Evolutionary conservation across 352 stramenopile species (phyloP).

Genomic region (Discostella stelligera): DNA sequence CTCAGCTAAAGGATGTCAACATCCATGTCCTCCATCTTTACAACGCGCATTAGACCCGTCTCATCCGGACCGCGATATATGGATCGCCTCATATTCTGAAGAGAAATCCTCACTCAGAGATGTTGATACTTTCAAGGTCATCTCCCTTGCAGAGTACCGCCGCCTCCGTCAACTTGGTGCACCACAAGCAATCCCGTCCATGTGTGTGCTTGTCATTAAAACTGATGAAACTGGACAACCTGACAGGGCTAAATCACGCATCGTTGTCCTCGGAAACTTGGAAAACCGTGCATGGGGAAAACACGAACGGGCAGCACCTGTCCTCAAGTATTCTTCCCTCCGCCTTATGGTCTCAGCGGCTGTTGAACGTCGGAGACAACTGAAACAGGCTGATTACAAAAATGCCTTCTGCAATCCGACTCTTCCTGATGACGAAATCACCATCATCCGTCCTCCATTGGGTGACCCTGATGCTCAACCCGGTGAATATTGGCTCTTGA

Average conservation of each 20-base stretch:
- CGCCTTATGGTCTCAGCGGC: constrained; percentile 10
- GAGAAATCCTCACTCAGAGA: constrained; percentile 15
- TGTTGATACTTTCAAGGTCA: constrained; percentile 1
- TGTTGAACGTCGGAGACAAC: not conserved
- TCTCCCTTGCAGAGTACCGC: constrained; percentile 13
- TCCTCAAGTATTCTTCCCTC: constrained; percentile 1
- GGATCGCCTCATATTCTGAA: constrained; percentile 22
- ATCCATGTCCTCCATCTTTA: constrained; percentile 13
- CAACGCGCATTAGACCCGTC: not conserved
- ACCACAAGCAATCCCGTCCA: constrained; percentile 17
- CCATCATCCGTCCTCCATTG: constrained; percentile 16
- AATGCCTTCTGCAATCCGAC: constrained; percentile 24
- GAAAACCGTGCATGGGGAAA: constrained; percentile 5
- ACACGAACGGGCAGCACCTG: constrained; percentile 17
- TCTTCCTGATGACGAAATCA: constrained; percentile 18
- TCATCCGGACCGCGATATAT: constrained; percentile 22
- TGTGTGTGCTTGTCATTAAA: constrained; percentile 54
- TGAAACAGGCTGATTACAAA: constrained; percentile 35
- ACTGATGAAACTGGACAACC: constrained; percentile 31
- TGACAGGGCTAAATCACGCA: constrained; percentile 46
- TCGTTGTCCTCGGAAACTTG: constrained; percentile 37
- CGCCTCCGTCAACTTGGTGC: not conserved
- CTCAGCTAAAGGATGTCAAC: not conserved
- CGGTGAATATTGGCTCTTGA: constrained; percentile 27
- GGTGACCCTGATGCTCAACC: constrained; percentile 13